Evolutionary conservation across 2,329 filamentous ascomycete genomes (phyloP).

Genomic region (Fusarium keratoplasticum): DNA sequence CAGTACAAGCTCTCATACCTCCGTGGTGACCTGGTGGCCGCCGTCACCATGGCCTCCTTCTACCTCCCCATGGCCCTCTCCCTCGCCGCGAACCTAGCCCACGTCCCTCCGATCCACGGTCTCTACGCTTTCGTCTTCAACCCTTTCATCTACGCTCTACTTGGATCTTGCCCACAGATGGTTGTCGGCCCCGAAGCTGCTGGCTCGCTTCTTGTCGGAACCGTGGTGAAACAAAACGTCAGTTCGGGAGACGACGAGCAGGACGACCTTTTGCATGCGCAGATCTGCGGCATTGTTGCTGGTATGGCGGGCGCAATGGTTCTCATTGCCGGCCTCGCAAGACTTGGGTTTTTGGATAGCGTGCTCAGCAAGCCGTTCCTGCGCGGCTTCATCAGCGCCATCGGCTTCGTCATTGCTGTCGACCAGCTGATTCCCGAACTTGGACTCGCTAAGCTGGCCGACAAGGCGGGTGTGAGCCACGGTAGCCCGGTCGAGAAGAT

Average conservation of each 20-base stretch:
- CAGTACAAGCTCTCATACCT: conserved; percentile 88
- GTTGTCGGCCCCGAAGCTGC: conserved; percentile 95
- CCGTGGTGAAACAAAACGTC: conserved; percentile 83
- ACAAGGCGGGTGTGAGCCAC: conserved; percentile 75
- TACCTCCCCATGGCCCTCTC: conserved; percentile 98
- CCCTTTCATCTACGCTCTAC: conserved; percentile 87
- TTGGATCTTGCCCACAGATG: conserved; percentile 94
- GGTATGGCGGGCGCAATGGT: conserved; percentile 90
- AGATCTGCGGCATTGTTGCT: conserved; percentile 88
- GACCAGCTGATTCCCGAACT: conserved; percentile 94
- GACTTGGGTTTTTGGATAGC: conserved; percentile 93
- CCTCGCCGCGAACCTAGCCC: conserved; percentile 89
- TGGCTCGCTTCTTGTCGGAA: conserved; percentile 89
- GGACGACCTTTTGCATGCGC: conserved; percentile 75
- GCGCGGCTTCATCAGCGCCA: conserved; percentile 95
- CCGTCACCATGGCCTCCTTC: conserved; percentile 96
- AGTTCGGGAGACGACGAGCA: conserved; percentile 74
- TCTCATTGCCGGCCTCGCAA: conserved; percentile 84
- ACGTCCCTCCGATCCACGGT: conserved; percentile 92
- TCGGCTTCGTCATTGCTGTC: conserved; percentile 95
- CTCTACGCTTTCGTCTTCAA: conserved; percentile 95
- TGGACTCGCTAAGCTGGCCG: conserved; percentile 77
- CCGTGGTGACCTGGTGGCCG: conserved; percentile 86
- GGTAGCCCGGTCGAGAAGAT: conserved; percentile 90
- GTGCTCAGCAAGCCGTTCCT: conserved; percentile 93